Evolutionary conservation across 257 asterid genomes (phyloP).

Genomic region (Solanum lignicaule): DNA sequence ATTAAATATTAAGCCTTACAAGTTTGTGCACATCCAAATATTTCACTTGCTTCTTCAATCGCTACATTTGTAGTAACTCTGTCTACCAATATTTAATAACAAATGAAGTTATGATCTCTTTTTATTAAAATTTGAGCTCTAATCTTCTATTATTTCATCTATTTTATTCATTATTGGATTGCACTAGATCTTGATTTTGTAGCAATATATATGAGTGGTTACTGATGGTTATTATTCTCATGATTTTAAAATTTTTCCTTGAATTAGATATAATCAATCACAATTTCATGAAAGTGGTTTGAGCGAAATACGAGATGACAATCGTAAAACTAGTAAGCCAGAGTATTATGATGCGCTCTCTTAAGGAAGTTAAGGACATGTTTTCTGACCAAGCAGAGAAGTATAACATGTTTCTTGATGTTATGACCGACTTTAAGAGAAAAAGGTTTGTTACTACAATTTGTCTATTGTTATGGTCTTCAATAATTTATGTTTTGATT

Average conservation of each 20-base stretch:
- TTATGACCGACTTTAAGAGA: constrained; percentile 89
- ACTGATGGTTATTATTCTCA: not conserved
- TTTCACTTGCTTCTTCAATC: not conserved
- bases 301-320: constrained; percentile 17
- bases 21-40: not conserved
- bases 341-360: constrained; percentile 81
- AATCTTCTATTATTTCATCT: no score
- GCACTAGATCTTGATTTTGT: no score
- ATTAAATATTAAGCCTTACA: no score
- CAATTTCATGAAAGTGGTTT: constrained; percentile 34
- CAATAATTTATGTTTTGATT: not conserved
- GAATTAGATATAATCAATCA: constrained; percentile 41
- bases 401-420: constrained; percentile 87
- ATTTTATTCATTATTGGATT: not conserved
- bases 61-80: not conserved
- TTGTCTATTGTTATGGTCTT: not conserved
- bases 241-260: not conserved
- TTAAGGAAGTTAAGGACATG: constrained; percentile 92
- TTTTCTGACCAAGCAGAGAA: constrained; percentile 81
- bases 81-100: no score
- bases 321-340: constrained; percentile 31
- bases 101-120: no score
- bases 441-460: constrained; percentile 49
- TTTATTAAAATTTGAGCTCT: not conserved
- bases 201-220: not conserved